Conservation (phyloP, 202 grass and related monocot genomes). For the Elaeis oleifera region DNA sequence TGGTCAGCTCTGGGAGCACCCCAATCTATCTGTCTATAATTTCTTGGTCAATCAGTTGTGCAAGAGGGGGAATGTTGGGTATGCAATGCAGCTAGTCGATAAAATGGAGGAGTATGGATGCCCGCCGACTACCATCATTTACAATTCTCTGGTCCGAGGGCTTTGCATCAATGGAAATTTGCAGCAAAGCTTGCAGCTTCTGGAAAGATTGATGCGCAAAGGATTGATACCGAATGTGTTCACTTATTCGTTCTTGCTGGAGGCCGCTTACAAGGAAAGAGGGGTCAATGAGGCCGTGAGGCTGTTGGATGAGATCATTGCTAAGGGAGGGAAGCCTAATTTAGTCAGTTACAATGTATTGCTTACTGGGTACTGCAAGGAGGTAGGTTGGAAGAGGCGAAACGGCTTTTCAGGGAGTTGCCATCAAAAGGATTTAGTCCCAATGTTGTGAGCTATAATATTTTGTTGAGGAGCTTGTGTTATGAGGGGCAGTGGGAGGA, state of each 20-base stretch:
- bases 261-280: slow-evolving; percentile 23
- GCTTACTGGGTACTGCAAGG: slow-evolving; percentile 31
- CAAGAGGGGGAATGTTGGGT: slow-evolving; percentile 25
- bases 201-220: slow-evolving; percentile 31
- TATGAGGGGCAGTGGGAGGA: slow-evolving; percentile 28
- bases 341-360: slow-evolving; percentile 30
- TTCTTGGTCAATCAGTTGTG: slow-evolving; percentile 29
- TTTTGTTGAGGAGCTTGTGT: slow-evolving; percentile 28
- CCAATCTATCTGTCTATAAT: slow-evolving; percentile 14
- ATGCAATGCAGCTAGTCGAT: slow-evolving; percentile 35
- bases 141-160: slow-evolving; percentile 20
- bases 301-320: slow-evolving; percentile 26
- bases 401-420: slow-evolving; percentile 20
- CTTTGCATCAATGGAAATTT: slow-evolving; percentile 24
- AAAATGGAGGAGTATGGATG: slow-evolving; percentile 29
- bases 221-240: slow-evolving; percentile 14
- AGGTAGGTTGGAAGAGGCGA: slow-evolving; percentile 24
- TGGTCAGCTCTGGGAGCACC: slow-evolving; percentile 8
- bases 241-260: slow-evolving; percentile 22
- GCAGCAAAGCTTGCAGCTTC: slow-evolving; percentile 19
- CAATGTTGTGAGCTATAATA: slow-evolving; percentile 33
- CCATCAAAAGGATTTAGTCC: slow-evolving; percentile 15
- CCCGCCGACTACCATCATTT: slow-evolving; percentile 15
- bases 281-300: slow-evolving; percentile 26
- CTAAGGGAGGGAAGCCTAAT: slow-evolving; percentile 19